phyloP scores from a whole-genome alignment of 768 basidiomycete species.

The Porpolomopsis calyptriformis region DNA sequence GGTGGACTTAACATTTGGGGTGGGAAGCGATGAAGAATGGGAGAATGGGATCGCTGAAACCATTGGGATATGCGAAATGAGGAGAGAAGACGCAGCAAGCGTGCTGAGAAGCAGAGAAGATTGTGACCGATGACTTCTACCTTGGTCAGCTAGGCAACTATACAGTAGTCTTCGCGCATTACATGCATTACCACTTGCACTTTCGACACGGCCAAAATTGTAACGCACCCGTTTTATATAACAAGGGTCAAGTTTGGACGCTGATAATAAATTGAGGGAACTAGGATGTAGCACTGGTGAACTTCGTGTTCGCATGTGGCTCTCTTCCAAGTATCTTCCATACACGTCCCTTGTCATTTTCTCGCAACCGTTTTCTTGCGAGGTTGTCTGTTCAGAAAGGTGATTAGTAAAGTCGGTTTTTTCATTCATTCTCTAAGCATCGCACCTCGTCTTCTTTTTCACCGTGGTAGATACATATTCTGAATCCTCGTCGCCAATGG shows the following conservation, averaged over 20 bases:
- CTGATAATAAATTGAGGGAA: too few relatives aligned
- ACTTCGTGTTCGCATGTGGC: too few relatives aligned
- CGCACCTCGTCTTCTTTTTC: neutral
- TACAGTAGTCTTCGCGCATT: too few relatives aligned
- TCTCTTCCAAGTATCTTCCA: too few relatives aligned
- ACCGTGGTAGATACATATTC: neutral
- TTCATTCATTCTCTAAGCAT: neutral
- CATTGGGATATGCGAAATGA: conserved; percentile 52
- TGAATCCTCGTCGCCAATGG: neutral
- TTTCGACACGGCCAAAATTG: too few relatives aligned
- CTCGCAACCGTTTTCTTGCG: too few relatives aligned
- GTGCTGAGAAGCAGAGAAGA: conserved; percentile 40
- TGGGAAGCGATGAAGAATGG: conserved; percentile 41
- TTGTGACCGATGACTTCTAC: conserved; percentile 9
- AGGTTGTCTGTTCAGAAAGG: conserved; percentile 14
- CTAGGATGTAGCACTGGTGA: too few relatives aligned
- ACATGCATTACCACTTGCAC: too few relatives aligned
- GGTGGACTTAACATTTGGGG: conserved; percentile 38
- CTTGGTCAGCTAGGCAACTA: neutral
- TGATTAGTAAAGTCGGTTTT: neutral
- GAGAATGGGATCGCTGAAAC: conserved; percentile 39
- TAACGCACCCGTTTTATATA: too few relatives aligned
- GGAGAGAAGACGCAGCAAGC: conserved; percentile 47
- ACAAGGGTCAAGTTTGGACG: too few relatives aligned
- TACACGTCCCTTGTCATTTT: too few relatives aligned